Evolutionary conservation across 176 grass and related monocot genomes (phyloP).

Genomic region (Poa pratensis): DNA sequence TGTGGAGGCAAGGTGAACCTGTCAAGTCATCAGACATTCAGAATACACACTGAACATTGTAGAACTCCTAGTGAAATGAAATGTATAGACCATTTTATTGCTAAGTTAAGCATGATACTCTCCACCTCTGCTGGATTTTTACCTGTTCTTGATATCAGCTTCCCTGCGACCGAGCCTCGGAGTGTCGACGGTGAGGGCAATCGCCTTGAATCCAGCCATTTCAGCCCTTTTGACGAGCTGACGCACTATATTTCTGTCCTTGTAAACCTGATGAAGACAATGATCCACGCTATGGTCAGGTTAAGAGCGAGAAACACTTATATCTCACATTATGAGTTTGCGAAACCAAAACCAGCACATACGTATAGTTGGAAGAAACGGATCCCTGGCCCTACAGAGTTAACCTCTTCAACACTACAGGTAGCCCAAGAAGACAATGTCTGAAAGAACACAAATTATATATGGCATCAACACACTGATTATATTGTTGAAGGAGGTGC

Average conservation of each 20-base stretch:
- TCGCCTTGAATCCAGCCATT: slow-evolving; percentile 90
- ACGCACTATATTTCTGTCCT: slow-evolving; percentile 80
- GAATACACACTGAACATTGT: neutral
- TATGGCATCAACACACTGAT: slow-evolving; percentile 21
- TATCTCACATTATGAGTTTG: neutral
- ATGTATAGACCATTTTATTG: neutral
- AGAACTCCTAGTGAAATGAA: neutral
- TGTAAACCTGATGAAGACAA: slow-evolving; percentile 67
- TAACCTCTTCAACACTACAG: slow-evolving; percentile 86
- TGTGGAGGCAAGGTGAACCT: slow-evolving; percentile 82
- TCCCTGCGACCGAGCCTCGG: slow-evolving; percentile 86
- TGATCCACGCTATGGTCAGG: neutral
- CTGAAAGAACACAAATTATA: slow-evolving; percentile 45
- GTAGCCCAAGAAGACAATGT: slow-evolving; percentile 92
- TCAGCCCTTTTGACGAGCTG: slow-evolving; percentile 87
- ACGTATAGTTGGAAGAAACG: slow-evolving; percentile 99
- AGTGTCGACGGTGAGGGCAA: slow-evolving; percentile 87
- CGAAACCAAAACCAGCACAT: slow-evolving; percentile 25
- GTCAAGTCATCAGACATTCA: slow-evolving; percentile 1
- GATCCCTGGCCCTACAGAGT: slow-evolving; percentile 81
- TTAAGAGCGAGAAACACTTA: neutral
- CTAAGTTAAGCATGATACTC: neutral
- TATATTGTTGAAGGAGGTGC: neutral
- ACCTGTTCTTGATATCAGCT: slow-evolving; percentile 96
- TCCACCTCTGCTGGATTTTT: slow-evolving; percentile 11